Conservation (phyloP, 2,329 filamentous ascomycete genomes). For the Parastagonospora nodorum region DNA sequence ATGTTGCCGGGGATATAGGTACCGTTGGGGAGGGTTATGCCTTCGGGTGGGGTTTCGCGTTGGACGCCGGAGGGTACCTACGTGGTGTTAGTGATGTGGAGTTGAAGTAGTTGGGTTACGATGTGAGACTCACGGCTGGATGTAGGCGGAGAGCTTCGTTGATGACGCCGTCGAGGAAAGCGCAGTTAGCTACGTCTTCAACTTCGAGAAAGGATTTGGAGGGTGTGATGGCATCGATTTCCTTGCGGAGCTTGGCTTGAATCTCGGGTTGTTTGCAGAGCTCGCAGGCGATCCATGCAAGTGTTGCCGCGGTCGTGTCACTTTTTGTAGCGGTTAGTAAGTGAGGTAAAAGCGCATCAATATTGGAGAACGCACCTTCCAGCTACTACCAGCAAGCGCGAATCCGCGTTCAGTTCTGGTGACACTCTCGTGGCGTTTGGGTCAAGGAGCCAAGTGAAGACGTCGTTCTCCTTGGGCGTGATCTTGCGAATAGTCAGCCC, state of each 20-base stretch:
- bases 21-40: conserved; percentile 35
- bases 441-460: conserved; percentile 32
- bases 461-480: conserved; percentile 32
- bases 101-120: not conserved
- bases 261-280: conserved; percentile 29
- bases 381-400: conserved; percentile 35
- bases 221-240: conserved; percentile 19
- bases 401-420: conserved; percentile 28
- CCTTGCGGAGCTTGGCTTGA: conserved; percentile 28
- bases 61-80: conserved; percentile 37
- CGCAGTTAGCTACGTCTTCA: conserved; percentile 30
- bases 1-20: conserved; percentile 38
- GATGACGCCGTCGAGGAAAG: conserved; percentile 39
- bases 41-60: conserved; percentile 41
- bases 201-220: conserved; percentile 30
- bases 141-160: conserved; percentile 39
- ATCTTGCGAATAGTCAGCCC: conserved; percentile 15
- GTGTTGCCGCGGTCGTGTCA: conserved; percentile 36
- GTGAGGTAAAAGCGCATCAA: not conserved
- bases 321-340: conserved; percentile 9
- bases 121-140: conserved; percentile 25
- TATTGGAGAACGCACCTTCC: conserved; percentile 30
- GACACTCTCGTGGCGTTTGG: conserved; percentile 26
- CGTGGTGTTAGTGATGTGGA: conserved; percentile 5
- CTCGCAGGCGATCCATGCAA: conserved; percentile 37